Evolutionary conservation across 106 monocot genomes (phyloP), one percentile per base, ranked within the genome.

Genomic region (Dioscorea dumetorum): DNA sequence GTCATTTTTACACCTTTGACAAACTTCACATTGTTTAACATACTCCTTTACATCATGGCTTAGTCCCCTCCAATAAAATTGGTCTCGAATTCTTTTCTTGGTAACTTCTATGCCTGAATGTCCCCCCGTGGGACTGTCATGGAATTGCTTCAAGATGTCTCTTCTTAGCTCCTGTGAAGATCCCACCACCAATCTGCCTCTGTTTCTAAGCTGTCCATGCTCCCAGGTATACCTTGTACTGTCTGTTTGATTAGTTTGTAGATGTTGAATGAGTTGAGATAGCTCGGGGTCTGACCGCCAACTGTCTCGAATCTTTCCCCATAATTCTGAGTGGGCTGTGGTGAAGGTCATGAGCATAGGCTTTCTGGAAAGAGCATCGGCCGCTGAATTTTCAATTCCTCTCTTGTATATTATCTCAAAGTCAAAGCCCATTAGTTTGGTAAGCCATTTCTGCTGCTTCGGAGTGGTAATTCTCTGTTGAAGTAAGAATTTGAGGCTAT

Each of bases 381-480:
- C 31, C 0, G 17, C 54, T 22, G 5, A n/a, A 56, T 68, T 68
- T 1, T 68, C 67, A 3, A 6, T 24, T 3, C 67, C 51, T 12
- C 1, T 9, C 21, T 53, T 33, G 15, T 68, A 68, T 12, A 23
- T 17, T 28, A 68, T 67, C 8, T 19, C 13, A 59, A 59, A 70
- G 23, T 70, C 60, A 70, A 11, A 59, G 1, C 70, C 58, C 58
- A 60, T 34, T 17, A 70, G 49, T 22, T 70, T 70, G 48, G 22
- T 8, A 18, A 69, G 18, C 69, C 69, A 69, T 18, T 32, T 57
- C 31, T 69, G 57, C 21, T 60, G 70, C 19, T 32, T 59, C 35
- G 58, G 22, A 35, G 70, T 70, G 58, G n/a, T 0, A 16, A 70
- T 48, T 4, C 53, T 57, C 14, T 70, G 41, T 4, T 69, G 34